Base-by-base conservation (phyloP, 192 early-diverging fungal genomes). In the Anaeromyces robustus region DNA sequence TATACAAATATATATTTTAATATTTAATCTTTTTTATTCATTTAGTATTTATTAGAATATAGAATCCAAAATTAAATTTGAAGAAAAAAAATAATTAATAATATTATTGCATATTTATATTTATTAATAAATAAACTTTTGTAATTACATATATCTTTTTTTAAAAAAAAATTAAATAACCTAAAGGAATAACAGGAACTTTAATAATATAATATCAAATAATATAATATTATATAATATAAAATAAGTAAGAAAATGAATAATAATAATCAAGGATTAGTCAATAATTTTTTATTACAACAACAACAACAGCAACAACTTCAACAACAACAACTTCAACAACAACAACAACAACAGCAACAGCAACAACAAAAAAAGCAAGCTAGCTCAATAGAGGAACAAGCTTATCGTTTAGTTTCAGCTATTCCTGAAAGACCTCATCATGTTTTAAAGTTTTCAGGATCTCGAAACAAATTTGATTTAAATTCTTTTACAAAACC, bases 371-470 rank as follows among this genome's bases (percentile, higher is more conserved):
- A 68, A 68, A 22, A 26, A 52, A 52, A 22, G 2, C 43, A 52
- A 52, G 43, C 43, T 52, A 41, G 13, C 13, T 16, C 3, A 68
- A 26, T 68, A 22, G 18, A n/a, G 2, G 52, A 68, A 68, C 22
- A 68, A 68, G 52, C 52, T 34, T 94, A 92, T 82, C 88, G 89
- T 12, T 85, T 94, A 0, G 86, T 92, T 78, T 90, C 92, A 11
- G 84, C 89, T 39, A 83, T 86, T 0, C 85, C 83, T 6, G 82
- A 85, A 30, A 87, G 88, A n/a, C 86, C 87, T 2, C 87, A 92
- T 82, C 87, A 93, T 81, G 86, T 94, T 26, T 91, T 94, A 89
- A 89, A 91, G 9, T 89, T 94, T 68, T 68, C 52, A n/a, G 52
- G 52, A n/a, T 68, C 52, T n/a, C 2, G 52, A 68, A 68, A 68